Percentiles rank a stretch among this genome's conserved stretches.
phyloP scores from a whole-genome alignment of 371 early-diverging fungal species.

The Rhizopus arrhizus region DNA sequence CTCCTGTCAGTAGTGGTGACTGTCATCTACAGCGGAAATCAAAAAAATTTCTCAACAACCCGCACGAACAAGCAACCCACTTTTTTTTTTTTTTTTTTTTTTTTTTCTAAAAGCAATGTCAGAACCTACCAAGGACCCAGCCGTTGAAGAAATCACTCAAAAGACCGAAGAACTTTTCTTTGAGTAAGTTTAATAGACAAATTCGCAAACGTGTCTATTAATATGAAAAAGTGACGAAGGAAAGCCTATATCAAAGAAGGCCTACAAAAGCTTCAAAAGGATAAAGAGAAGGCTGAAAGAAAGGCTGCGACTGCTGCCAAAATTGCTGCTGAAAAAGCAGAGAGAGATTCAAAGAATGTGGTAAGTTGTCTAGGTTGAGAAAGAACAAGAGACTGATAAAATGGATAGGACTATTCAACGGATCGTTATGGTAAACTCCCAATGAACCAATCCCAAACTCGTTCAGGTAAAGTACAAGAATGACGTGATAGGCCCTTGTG shows the following conservation, averaged over 20 bases:
- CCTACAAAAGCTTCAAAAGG: conserved; percentile 92
- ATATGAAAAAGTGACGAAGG: conserved; percentile 70
- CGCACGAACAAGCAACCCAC: background rate
- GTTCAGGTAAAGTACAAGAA: conserved; percentile 52
- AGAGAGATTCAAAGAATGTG: conserved; percentile 70
- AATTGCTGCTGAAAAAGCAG: conserved; percentile 86
- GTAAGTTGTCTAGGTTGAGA: conserved; percentile 35
- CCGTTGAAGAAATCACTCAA: conserved; percentile 55
- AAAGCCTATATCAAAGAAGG: conserved; percentile 89
- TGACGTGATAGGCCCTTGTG: background rate
- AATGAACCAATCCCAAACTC: conserved; percentile 83
- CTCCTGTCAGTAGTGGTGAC: background rate
- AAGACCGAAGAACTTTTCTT: conserved; percentile 61
- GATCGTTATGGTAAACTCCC: conserved; percentile 89
- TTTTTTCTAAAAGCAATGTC: conserved; percentile 25
- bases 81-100: conserved; percentile 2
- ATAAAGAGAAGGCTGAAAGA: conserved; percentile 83
- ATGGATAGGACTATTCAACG: conserved; percentile 69
- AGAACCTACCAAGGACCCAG: conserved; percentile 36
- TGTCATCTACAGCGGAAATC: background rate
- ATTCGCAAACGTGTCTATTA: background rate
- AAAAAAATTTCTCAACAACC: background rate
- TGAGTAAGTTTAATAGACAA: conserved; percentile 36
- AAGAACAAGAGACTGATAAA: conserved; percentile 3
- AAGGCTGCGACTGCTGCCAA: conserved; percentile 79